Conservation (phyloP, 2,329 filamentous ascomycete genomes). For the Alternaria postmessia region DNA sequence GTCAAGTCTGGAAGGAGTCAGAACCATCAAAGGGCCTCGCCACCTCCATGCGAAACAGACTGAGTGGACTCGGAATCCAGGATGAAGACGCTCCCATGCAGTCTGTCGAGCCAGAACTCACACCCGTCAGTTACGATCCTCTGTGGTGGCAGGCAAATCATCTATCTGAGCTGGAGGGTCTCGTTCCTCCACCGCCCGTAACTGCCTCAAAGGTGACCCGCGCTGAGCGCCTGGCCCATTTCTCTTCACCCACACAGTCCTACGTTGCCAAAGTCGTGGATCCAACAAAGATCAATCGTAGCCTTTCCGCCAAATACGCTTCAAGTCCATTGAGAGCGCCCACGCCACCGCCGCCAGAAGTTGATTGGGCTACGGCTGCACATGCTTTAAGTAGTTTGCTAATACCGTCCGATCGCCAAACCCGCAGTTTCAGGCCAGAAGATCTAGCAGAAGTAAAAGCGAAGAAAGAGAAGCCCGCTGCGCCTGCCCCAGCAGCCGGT, state of each 20-base stretch:
- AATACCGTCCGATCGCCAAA: conserved; percentile 78
- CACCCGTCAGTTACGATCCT: conserved; percentile 48
- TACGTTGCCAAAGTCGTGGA: conserved; percentile 82
- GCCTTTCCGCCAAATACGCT: conserved; percentile 60
- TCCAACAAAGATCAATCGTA: conserved; percentile 70
- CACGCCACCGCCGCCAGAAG: conserved; percentile 77
- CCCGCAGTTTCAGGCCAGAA: conserved; percentile 77
- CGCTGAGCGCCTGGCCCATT: conserved; percentile 70
- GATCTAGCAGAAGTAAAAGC: conserved; percentile 72
- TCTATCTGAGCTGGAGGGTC: conserved; percentile 44
- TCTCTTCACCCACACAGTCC: conserved; percentile 86
- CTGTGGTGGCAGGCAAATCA: conserved; percentile 55
- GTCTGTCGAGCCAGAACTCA: conserved; percentile 29
- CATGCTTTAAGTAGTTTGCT: conserved; percentile 83
- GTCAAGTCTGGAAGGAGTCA: conserved; percentile 48
- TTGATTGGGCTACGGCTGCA: conserved; percentile 85
- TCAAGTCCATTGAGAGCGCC: conserved; percentile 55
- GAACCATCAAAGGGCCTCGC: conserved; percentile 59
- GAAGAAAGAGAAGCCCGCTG: conserved; percentile 61
- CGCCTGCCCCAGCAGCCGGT: conserved; percentile 41
- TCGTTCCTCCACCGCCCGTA: conserved; percentile 42
- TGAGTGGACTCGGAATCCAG: conserved; percentile 53
- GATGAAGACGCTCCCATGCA: conserved; percentile 30
- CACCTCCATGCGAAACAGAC: conserved; percentile 65
- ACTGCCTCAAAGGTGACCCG: conserved; percentile 68